A percentile compares a stretch with the other conserved stretches of the same genome.
Conservation (phyloP, 1,284 basidiomycete genomes). For the Trametes sp. region DNA sequence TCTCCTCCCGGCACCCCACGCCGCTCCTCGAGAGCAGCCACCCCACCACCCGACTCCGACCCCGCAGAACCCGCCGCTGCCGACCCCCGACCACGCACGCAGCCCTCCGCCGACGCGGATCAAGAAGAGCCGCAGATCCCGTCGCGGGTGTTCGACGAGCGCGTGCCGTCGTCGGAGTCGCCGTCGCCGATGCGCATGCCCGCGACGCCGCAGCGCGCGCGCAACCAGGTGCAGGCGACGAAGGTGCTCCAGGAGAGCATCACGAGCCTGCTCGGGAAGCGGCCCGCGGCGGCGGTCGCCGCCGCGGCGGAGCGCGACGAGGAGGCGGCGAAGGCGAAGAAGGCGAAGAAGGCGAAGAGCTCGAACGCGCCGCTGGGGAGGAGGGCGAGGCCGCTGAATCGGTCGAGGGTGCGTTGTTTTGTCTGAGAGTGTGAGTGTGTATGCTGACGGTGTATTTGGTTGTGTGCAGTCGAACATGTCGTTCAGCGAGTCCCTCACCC, state of each 20-base stretch:
- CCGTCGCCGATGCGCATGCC: conserved; percentile 55
- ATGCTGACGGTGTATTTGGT: background rate
- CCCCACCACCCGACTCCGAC: background rate
- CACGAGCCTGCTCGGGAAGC: conserved; percentile 70
- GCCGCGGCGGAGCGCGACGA: conserved; percentile 21
- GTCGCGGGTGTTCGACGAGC: conserved; percentile 29
- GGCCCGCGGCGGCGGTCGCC: conserved; percentile 52
- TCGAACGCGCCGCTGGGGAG: conserved; percentile 44
- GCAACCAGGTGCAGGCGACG: conserved; percentile 53
- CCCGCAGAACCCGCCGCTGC: conserved; percentile 1
- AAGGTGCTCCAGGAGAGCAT: conserved; percentile 69
- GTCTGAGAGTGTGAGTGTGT: background rate
- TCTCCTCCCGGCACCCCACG: background rate
- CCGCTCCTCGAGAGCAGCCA: background rate
- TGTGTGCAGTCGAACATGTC: conserved; percentile 15
- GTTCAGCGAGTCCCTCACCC: conserved; percentile 3
- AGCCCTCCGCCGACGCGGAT: background rate
- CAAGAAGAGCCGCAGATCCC: conserved; percentile 18
- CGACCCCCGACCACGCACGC: background rate
- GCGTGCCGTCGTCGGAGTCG: conserved; percentile 64
- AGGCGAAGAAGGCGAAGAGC: conserved; percentile 17
- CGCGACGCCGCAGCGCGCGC: conserved; percentile 41
- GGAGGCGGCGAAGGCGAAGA: conserved; percentile 27
- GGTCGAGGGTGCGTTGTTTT: conserved; percentile 48
- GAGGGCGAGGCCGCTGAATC: conserved; percentile 49